Base-by-base conservation (phyloP, 1,139 yeast species). In the Hemisphaericaspora xylanilytica region DNA sequence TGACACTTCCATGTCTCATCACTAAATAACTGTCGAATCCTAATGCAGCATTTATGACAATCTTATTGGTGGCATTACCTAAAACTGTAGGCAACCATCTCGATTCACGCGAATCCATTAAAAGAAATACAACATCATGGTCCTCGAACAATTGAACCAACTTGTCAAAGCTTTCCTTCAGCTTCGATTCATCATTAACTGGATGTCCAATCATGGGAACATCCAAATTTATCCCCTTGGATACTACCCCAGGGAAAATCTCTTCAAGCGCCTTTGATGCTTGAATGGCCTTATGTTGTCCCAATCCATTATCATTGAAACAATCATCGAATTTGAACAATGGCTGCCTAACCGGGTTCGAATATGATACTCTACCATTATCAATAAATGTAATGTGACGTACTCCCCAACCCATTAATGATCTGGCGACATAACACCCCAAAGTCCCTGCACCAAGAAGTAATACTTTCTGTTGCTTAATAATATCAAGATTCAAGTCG, bases 191-290 rank as follows among this genome's bases (percentile, higher is more conserved):
- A 44, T 79, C 72, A 3, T 78, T 72, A 0, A 85, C 64, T 0
- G 92, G 81, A 56, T 92, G 98, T 0, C 98, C 99, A 13, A 90
- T 85, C 98, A 94, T 94, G 1, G 97, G 97, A 2, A 92, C 86
- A 46, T 83, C 90, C 34, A 92, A 50, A 28, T 67, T 65, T 32
- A 69, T 55, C 0, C 97, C 97, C 7, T 52, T 43, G 0, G 90
- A 63, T 14, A 75, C 66, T 4, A 87, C 88, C 0, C 85, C 76
- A 0, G 98, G 98, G 47, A 84, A 89, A 1, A 92, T 80, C 47
- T 72, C 77, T 46, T 73, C 75, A 47, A 94, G 58, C 0, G 89
- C 75, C 17, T 67, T 72, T 0, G 96, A 94, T 0, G 97, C 98
- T 5, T 80, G 65, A 15, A 56, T 58, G 0, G 97, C 96, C 55